Conservation (phyloP, 441 rosid species). For the Brassica balearica region DNA sequence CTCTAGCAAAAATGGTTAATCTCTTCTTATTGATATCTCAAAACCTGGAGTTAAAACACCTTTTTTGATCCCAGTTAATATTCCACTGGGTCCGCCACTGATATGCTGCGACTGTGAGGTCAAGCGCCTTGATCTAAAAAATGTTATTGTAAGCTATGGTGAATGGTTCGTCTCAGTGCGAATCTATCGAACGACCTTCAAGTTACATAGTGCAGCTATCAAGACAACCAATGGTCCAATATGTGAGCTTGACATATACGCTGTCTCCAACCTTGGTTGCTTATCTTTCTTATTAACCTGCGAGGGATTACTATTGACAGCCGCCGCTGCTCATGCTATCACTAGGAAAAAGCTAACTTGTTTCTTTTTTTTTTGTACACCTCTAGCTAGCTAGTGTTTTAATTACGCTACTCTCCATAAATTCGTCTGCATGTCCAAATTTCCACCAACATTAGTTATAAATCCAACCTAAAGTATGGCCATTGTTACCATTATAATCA, state of each 20-base stretch:
- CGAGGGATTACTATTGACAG: too few relatives aligned
- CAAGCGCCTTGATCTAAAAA: background rate
- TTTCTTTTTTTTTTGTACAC: too few relatives aligned
- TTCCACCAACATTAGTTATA: slow-evolving; percentile 1
- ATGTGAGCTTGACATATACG: too few relatives aligned
- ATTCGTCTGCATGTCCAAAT: background rate
- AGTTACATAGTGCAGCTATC: background rate
- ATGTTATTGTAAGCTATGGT: background rate
- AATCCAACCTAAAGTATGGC: slow-evolving; percentile 3
- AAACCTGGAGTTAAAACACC: too few relatives aligned
- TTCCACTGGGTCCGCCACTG: too few relatives aligned
- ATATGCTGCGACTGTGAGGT: background rate
- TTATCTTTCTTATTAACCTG: too few relatives aligned
- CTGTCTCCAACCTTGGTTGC: too few relatives aligned
- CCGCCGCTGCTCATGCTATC: too few relatives aligned
- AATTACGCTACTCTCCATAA: background rate
- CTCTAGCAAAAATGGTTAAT: too few relatives aligned
- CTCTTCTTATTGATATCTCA: too few relatives aligned
- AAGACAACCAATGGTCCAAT: background rate
- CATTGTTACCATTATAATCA: background rate
- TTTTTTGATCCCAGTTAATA: too few relatives aligned
- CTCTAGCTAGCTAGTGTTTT: background rate
- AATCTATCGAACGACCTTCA: background rate
- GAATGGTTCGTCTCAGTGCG: background rate
- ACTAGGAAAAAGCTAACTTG: too few relatives aligned